phyloP scores from a whole-genome alignment of 2,329 filamentous ascomycete genomes.

The Fusarium duplospermum region DNA sequence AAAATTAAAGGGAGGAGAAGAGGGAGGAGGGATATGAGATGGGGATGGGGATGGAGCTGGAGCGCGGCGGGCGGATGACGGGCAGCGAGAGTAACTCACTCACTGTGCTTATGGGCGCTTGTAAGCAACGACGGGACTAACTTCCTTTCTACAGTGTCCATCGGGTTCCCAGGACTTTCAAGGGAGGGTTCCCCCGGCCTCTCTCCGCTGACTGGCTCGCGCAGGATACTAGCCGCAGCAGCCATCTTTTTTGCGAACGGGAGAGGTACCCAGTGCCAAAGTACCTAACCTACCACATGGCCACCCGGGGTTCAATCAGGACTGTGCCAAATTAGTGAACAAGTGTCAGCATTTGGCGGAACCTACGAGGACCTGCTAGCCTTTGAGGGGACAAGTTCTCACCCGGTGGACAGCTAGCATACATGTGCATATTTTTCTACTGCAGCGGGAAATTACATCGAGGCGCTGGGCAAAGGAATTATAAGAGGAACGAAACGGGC shows the following conservation, averaged over 20 bases:
- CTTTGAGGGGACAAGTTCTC: not conserved
- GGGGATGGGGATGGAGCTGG: slow-evolving; percentile 14
- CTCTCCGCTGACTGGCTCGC: not conserved
- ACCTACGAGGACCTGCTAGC: not conserved
- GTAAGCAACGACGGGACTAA: not conserved
- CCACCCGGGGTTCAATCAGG: slow-evolving; percentile 7
- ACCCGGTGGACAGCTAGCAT: not conserved
- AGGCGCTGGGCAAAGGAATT: not conserved
- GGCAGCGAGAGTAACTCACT: not conserved
- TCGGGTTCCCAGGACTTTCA: not conserved
- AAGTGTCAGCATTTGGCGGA: slow-evolving; percentile 39
- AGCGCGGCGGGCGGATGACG: not conserved
- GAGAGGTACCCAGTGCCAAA: slow-evolving; percentile 1
- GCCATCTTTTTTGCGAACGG: not conserved
- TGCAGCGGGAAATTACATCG: slow-evolving; percentile 5
- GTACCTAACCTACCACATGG: slow-evolving; percentile 1
- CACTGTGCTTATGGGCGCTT: not conserved
- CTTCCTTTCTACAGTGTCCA: not conserved
- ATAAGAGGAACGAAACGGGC: slow-evolving; percentile 1
- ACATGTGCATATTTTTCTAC: not conserved
- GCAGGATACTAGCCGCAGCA: not conserved
- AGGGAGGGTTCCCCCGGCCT: not conserved
- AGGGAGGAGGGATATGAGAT: slow-evolving; percentile 11
- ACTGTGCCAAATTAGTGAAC: slow-evolving; percentile 36
- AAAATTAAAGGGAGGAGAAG: slow-evolving; percentile 12